Evolutionary conservation across 805 yeast species (phyloP), one percentile per base, ranked within the genome.

Genomic region (Wickerhamiella alocasiicola): DNA sequence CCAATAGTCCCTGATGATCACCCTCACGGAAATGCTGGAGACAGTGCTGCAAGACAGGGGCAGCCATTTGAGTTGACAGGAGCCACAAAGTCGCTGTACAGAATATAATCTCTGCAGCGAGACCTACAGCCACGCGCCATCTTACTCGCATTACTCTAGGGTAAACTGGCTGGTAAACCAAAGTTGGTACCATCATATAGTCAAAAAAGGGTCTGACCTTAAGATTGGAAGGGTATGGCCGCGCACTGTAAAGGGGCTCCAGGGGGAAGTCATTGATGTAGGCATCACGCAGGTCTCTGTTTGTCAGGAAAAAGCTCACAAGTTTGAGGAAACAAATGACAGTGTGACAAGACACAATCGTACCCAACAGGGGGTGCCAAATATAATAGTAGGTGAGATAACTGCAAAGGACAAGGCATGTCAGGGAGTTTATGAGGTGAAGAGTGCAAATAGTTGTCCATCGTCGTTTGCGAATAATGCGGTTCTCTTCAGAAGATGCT

Each of bases 81-180:
- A 65, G 60, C 61, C 65, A 61, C 9, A 63, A 55, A 9, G 57
- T 44, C 6, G 57, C 42, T 3, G 53, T 36, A n/a, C 55, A 52
- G 3, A 57, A 53, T 4, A 57, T 45, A 41, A 67, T 54, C 44
- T 64, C 71, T n/a, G 52, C 45, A 6, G 61, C 32, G 15, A 66
- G 55, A 26, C 59, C 52, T 17, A 57, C 29, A 24, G 62, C 58
- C n/a, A 54, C 49, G 37, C 54, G 46, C 51, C 50, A 43, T 17
- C 66, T 49, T 24, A 60, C 52, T 12, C 49, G 41, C 1, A 52
- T 46, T 6, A 61, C 51, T 15, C 60, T 52, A 4, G 72, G 72
- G 47, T 67, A 67, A 6, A 60, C 66, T 1, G 72, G 72, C 50
- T 67, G 72, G 48, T 67, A 67, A 7, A 67, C 62, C 37, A 67